Base-by-base conservation (phyloP, 1,139 yeast species). In the Wickerhamomyces sp. region DNA sequence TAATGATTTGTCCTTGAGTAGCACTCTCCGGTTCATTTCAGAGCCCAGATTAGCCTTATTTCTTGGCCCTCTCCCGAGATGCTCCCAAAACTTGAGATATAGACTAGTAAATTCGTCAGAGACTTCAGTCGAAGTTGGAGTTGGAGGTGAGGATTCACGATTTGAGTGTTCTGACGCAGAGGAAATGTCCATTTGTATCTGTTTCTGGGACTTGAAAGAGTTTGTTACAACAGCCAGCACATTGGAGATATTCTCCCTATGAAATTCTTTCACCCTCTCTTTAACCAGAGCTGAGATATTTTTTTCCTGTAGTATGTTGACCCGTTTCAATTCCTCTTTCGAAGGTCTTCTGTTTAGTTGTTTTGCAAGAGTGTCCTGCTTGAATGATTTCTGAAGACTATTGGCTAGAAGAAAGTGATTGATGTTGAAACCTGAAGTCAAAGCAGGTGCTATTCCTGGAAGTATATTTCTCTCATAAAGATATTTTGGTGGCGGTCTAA, bases 321-420 rank as follows among this genome's bases (percentile, higher is more conserved):
- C 51, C 27, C 46, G 45, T 37, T 49, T 45, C 26, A 57, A 31
- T 27, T 55, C 59, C 8, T 48, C n/a, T 10, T 43, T 36, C 7
- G 44, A 38, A 13, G 60, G 60, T 34, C 60, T 46, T 34, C 37
- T 54, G 27, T 48, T 48, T 14, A 56, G 42, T 4, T 45, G 31
- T 41, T 54, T 56, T 1, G 50, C 37, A 7, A 56, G 34, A 2
- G 46, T 49, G 34, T 54, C 57, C n/a, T 49, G 43, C 34, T 51
- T 45, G 34, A 55, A 45, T 7, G 56, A 52, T 33, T 45, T 51
- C 34, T 54, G 52, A 11, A 54, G 35, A 29, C 37, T 44, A n/a
- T 34, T 39, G 4, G 46, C 41, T 7, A 50, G 34, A 11, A 43
- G 34, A 39, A 39, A 39, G 13, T 44, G 42, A 10, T 39, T 33